A percentile compares a stretch with the other conserved stretches of the same genome.
phyloP scores from a whole-genome alignment of 805 yeast genomes.

The Myxozyma nipponensis region DNA sequence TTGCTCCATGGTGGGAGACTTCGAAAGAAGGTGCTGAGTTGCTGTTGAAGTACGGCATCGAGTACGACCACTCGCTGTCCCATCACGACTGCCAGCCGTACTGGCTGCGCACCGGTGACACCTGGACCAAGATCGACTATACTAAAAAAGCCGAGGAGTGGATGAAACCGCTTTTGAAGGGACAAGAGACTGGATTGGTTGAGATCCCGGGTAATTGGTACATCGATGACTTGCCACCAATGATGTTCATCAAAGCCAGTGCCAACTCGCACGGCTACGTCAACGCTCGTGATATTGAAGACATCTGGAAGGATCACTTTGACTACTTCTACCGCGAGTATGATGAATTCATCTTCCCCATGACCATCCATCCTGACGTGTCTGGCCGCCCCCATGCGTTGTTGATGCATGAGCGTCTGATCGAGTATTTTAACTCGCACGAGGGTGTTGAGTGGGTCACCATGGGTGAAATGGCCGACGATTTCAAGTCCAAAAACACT shows the following conservation, averaged over 20 bases:
- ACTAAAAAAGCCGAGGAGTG: constrained; percentile 38
- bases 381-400: constrained; percentile 40
- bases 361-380: constrained; percentile 42
- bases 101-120: constrained; percentile 40
- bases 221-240: constrained; percentile 42
- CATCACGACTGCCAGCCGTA: constrained; percentile 41
- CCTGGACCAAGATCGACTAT: constrained; percentile 41
- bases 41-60: constrained; percentile 39
- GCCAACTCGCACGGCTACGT: constrained; percentile 39
- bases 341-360: constrained; percentile 41
- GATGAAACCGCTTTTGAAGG: constrained; percentile 40
- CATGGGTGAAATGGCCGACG: constrained; percentile 39
- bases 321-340: constrained; percentile 41
- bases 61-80: constrained; percentile 40
- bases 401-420: constrained; percentile 40
- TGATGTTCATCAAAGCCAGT: constrained; percentile 39
- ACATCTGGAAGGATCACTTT: constrained; percentile 42
- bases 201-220: constrained; percentile 43
- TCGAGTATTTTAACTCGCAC: constrained; percentile 39
- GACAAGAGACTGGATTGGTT: constrained; percentile 39
- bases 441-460: constrained; percentile 43
- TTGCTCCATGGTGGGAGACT: constrained; percentile 44
- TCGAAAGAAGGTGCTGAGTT: constrained; percentile 38
- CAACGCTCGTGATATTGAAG: constrained; percentile 40
- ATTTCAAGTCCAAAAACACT: constrained; percentile 34